A percentile compares a stretch with the other conserved stretches of the same genome.
Conservation (phyloP, 2,329 filamentous ascomycete genomes). For the Aspergillus sp. region DNA sequence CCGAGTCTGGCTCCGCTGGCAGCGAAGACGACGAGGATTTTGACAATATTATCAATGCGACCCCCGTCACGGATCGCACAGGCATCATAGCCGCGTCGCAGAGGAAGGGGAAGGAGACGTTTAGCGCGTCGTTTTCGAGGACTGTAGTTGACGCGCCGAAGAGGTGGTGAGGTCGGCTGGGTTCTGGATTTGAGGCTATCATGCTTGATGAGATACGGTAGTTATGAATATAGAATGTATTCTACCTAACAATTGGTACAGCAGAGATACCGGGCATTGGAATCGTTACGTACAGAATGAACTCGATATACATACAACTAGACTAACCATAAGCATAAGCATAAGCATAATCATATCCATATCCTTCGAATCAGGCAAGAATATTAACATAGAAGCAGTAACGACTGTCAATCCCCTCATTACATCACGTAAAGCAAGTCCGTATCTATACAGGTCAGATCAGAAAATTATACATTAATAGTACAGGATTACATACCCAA, state of each 20-base stretch:
- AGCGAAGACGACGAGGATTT: conserved; percentile 64
- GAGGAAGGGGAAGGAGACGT: conserved; percentile 41
- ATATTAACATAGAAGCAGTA: too few relatives aligned
- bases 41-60: conserved; percentile 86
- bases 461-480: neutral
- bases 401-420: too few relatives aligned
- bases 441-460: conserved; percentile 41
- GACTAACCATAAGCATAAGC: too few relatives aligned
- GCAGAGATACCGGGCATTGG: too few relatives aligned
- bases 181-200: neutral
- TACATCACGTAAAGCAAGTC: conserved; percentile 61
- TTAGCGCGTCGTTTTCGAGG: conserved; percentile 42
- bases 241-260: too few relatives aligned
- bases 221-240: too few relatives aligned
- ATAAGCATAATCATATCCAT: too few relatives aligned
- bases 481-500: conserved; percentile 56
- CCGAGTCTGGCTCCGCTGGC: conserved; percentile 60
- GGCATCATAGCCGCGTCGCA: conserved; percentile 58
- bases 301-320: too few relatives aligned
- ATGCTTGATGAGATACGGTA: neutral
- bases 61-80: conserved; percentile 75
- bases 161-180: conserved; percentile 28
- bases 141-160: conserved; percentile 41
- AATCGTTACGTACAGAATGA: too few relatives aligned
- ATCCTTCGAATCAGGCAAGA: neutral